A percentile compares a stretch with the other conserved stretches of the same genome.
These are phyloP conservation scores for Chlamydomonas reinhardtii DNA, from an alignment of 163 green algal species.

Conservation along the genomic window DNA sequence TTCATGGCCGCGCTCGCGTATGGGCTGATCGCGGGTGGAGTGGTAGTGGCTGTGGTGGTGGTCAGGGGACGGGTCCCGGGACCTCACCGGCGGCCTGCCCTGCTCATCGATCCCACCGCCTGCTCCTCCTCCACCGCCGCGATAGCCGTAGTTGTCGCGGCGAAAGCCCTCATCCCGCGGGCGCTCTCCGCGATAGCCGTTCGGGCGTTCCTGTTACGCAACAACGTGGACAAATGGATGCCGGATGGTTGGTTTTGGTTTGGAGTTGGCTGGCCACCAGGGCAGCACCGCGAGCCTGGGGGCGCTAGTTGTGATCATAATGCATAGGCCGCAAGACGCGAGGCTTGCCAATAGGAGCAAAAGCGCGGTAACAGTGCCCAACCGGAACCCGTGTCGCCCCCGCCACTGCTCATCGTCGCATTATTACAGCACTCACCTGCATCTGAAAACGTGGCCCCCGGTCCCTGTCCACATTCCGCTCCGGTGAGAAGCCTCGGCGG, in stretches of 20 bases:
- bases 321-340: no score
- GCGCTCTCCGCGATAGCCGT: slow-evolving; percentile 21
- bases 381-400: no score
- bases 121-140: not conserved
- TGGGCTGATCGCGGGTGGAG: not conserved
- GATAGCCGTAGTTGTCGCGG: slow-evolving; percentile 25
- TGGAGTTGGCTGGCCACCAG: no score
- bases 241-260: no score
- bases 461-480: slow-evolving; percentile 20
- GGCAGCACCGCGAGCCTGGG: no score
- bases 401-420: no score
- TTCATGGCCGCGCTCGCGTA: not conserved
- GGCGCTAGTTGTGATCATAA: no score
- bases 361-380: no score
- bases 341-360: no score
- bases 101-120: no score
- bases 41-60: slow-evolving; percentile 28
- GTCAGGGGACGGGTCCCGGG: slow-evolving; percentile 30
- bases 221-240: no score
- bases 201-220: slow-evolving; percentile 1
- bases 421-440: not conserved
- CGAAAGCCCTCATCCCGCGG: slow-evolving; percentile 31
- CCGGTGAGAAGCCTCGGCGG: slow-evolving; percentile 25
- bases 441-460: slow-evolving; percentile 9
- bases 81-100: not conserved